phyloP scores from a whole-genome alignment of 169 alveolate species.

The Eimeria necatrix region DNA sequence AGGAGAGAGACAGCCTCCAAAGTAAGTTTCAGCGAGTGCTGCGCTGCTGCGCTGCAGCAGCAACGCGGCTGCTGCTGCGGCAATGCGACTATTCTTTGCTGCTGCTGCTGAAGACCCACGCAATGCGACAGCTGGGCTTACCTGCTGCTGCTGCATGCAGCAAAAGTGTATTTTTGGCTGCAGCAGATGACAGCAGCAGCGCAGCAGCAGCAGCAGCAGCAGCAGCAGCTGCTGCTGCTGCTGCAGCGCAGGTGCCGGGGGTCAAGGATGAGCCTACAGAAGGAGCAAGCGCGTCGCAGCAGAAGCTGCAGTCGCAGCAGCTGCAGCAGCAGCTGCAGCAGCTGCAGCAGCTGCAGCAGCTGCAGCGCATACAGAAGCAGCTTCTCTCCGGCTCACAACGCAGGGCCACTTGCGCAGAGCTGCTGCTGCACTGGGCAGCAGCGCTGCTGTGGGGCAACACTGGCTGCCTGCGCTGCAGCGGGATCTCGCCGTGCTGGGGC shows the following conservation, averaged over 20 bases:
- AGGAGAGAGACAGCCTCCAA: background rate
- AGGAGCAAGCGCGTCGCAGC: background rate
- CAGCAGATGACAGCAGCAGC: conserved; percentile 29
- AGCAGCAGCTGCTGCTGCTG: conserved; percentile 20
- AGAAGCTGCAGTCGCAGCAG: background rate
- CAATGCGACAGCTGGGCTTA: conserved; percentile 1
- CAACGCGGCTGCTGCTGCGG: conserved; percentile 40
- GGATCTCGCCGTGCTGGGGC: background rate
- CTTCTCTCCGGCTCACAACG: background rate
- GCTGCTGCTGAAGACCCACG: conserved; percentile 32
- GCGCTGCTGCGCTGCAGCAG: conserved; percentile 50
- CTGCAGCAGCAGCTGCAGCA: conserved; percentile 30
- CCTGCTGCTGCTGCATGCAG: background rate
- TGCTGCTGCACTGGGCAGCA: conserved; percentile 69
- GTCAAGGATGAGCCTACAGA: background rate
- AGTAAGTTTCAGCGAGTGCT: background rate
- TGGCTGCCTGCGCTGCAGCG: conserved; percentile 18
- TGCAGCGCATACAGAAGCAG: conserved; percentile 37
- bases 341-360: conserved; percentile 40
- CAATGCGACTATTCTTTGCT: conserved; percentile 6
- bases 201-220: conserved; percentile 39
- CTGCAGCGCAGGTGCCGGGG: background rate
- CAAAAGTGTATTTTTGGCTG: background rate
- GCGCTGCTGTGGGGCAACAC: conserved; percentile 27
- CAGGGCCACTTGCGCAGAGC: conserved; percentile 18